Evolutionary conservation across 495 filamentous ascomycete genomes (phyloP), one percentile per base, ranked within the genome.

Genomic region (Daldinia concentrica): DNA sequence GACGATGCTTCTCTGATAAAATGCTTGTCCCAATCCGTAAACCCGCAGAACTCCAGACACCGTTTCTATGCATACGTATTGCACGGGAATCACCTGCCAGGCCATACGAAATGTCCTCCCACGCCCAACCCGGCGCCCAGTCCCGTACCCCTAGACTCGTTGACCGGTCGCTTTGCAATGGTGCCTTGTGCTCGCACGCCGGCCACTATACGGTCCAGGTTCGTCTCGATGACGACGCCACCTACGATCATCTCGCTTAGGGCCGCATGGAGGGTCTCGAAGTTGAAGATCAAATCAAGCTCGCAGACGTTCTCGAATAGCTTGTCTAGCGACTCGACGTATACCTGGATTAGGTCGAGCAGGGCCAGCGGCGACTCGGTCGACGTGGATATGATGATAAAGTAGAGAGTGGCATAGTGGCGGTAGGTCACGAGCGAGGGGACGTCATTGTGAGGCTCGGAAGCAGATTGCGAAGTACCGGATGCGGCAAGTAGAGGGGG

Each of bases 271-370:
- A 98, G 87, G 30, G 93, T 94, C 86, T 99, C 95, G 78, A 97
- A 99, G 72, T 97, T 97, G 83, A 98, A 99, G 79, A 98, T 99
- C 61, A 99, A 86, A 78, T 99, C 95, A 55, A 99, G 83, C 81
- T 99, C 95, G 84, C 95, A 99, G 26, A 99, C 95, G 74, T 98
- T 97, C 83, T 98, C 95, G 77, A 98, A 98, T 60, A 99, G 85
- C 62, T 93, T 87, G 79, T 99, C 95, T 22, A 99, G 86, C 19
- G 96, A 89, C 81, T 98, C 95, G 59, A 99, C 95, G 71, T 97
- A 98, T 27, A 98, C 95, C 79, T 98, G 95, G 74, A 99, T 98
- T 56, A 99, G 83, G 80, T 99, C 95, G 34, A 99, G 92, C 1
- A 99, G 86, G 0, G 95, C 95, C 0, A 99, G 90, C 2, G 96